Base-by-base conservation (phyloP, 176 grass and related monocot genomes). In the Zoysia pacifica region DNA sequence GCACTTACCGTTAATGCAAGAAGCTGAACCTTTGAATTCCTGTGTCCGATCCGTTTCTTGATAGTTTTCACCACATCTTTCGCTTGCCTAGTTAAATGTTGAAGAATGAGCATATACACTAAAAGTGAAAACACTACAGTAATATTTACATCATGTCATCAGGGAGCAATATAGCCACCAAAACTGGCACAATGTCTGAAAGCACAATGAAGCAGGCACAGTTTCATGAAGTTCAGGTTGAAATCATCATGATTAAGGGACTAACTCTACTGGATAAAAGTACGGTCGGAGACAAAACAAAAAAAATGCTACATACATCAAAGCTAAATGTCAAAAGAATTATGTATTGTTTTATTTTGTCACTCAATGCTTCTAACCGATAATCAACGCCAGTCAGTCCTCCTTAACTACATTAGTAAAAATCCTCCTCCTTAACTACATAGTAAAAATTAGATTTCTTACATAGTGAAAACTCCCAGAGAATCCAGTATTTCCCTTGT, bases 21-120 rank as follows among this genome's bases (percentile, higher is more conserved):
- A 72, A 94, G 83, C 84, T 98, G 95, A 75, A 98, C 67, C 66
- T 94, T 98, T 43, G 95, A 89, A 80, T 89, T 98, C 78, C 86
- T 98, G 85, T 91, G 83, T 8, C 73, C 86, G 80, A 98, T 91
- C 67, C 95, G 86, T 75, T 94, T 98, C 84, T 94, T 98, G 69
- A 93, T 20, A 53, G 73, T 78, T 80, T 94, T 98, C 58, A 98
- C 81, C 48, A 85, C 95, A 91, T 94, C 95, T 85, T 98, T 98
- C 74, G 90, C 78, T 94, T 89, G 87, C 66, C 95, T 97, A 82
- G 13, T 52, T 70, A 51, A 66, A 81, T 19, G 66, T 51, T 49
- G 52, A 68, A 68, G 37, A 52, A 48, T 81, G 50, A 81, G 87
- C 43, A 7, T 85, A 71, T 6, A 81, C 16, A 64, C 48, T 15